Percentiles rank a stretch among this genome's conserved stretches.
Conservation (phyloP, 257 asterid species). For the Penstemon davidsonii region DNA sequence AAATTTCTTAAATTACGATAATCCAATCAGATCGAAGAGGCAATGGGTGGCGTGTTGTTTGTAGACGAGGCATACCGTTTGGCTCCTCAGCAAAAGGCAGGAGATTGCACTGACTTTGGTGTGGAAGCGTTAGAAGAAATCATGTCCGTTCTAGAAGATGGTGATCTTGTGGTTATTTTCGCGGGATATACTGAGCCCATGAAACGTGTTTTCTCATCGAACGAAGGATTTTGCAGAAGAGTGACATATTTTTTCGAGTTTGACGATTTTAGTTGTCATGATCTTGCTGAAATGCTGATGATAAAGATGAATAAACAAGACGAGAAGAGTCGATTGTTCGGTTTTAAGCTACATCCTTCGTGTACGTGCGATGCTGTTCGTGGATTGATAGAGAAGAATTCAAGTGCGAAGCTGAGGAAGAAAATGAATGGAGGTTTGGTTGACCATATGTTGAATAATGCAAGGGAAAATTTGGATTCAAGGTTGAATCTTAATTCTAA, state of each 20-base stretch:
- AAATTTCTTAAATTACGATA: too few relatives aligned
- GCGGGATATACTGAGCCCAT: slow-evolving; percentile 86
- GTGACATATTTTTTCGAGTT: slow-evolving; percentile 70
- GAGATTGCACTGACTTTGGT: slow-evolving; percentile 55
- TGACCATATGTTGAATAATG: slow-evolving; percentile 70
- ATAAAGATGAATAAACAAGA: slow-evolving; percentile 63
- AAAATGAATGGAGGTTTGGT: slow-evolving; percentile 84
- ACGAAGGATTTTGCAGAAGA: slow-evolving; percentile 76
- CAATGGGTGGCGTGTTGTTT: slow-evolving; percentile 79
- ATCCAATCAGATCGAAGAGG: slow-evolving; percentile 65
- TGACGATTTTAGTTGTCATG: slow-evolving; percentile 58
- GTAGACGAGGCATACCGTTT: slow-evolving; percentile 85
- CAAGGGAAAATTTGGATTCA: slow-evolving; percentile 67
- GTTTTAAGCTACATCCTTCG: slow-evolving; percentile 59
- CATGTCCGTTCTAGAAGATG: slow-evolving; percentile 82
- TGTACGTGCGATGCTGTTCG: slow-evolving; percentile 52
- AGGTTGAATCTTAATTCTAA: slow-evolving; percentile 62
- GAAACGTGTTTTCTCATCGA: slow-evolving; percentile 73
- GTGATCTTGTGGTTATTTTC: slow-evolving; percentile 61
- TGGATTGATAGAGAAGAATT: slow-evolving; percentile 44
- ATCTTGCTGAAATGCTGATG: slow-evolving; percentile 70
- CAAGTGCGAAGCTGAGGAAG: slow-evolving; percentile 54
- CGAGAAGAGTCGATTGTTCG: slow-evolving; percentile 50
- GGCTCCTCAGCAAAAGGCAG: slow-evolving; percentile 51
- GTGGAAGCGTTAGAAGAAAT: slow-evolving; percentile 87